phyloP scores from a whole-genome alignment of 768 basidiomycete species.

The Tylopilus sp. region DNA sequence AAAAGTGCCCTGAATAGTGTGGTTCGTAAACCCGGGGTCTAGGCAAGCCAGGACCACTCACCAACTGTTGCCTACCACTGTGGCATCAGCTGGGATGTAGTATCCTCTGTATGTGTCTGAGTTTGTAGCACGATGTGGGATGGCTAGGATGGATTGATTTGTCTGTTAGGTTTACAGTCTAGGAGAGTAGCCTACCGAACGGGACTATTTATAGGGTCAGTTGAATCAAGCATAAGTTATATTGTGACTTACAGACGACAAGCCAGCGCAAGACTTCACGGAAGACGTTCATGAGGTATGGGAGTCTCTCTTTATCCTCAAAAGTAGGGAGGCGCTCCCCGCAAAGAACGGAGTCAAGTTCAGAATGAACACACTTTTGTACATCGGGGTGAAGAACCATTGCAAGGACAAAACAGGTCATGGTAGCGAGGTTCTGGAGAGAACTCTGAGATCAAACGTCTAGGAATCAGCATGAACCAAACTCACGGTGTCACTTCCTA shows the following conservation, averaged over 20 bases:
- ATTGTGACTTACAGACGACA: not conserved
- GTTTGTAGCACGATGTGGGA: not conserved
- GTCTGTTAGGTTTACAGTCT: not conserved
- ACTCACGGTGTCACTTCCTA: conserved; percentile 6
- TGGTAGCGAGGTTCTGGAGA: conserved; percentile 1
- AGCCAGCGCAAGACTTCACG: conserved; percentile 4
- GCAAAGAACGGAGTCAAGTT: not conserved
- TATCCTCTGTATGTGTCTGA: conserved; percentile 3
- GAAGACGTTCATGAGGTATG: conserved; percentile 4
- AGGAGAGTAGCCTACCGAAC: not conserved
- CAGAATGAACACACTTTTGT: not conserved
- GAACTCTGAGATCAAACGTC: not conserved
- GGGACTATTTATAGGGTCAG: not conserved
- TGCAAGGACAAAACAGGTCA: not conserved
- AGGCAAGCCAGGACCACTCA: not conserved
- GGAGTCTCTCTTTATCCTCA: conserved; percentile 1
- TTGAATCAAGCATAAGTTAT: not conserved
- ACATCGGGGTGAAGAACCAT: conserved; percentile 1
- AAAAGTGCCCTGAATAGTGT: not conserved
- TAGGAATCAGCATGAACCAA: too few species aligned
- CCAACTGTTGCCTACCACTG: conserved; percentile 4
- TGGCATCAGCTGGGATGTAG: conserved; percentile 2
- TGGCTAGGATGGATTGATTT: not conserved
- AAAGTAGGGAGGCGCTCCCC: conserved; percentile 4
- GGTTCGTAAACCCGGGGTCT: not conserved